Base-by-base conservation (phyloP, 1,284 basidiomycete genomes). In the Cryptococcus amylolentus region DNA sequence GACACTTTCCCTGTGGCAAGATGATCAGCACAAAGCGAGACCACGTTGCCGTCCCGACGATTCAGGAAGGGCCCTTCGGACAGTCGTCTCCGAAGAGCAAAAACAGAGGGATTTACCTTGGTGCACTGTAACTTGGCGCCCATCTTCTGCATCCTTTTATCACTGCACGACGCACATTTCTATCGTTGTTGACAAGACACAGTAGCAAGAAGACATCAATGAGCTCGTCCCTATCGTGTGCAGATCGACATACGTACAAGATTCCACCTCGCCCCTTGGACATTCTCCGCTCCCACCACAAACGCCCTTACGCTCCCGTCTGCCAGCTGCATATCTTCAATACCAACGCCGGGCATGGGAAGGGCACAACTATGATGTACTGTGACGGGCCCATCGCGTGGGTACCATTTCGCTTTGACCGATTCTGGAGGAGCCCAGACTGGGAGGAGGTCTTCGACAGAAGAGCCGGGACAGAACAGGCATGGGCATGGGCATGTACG, bases 61-160 rank as follows among this genome's bases (percentile, higher is more conserved):
- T 35, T 10, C 31, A 6, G 31, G 23, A 23, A 35, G 31, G 7
- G 31, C 10, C 31, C 31, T 10, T 35, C 31, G 31, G 31, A 35
- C 7, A 6, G 31, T 35, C 31, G 7, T 35, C 31, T 35, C 31
- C 31, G 31, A 35, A 10, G 6, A 8, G 6, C 6, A 35, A 10
- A 35, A 35, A 6, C 31, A 13, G n/a, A 27, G 10, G 12, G 23
- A 52, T 67, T 63, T 42, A 72, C 91, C 73, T 91, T 91, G 10
- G 90, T 90, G 72, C 93, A 97, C 69, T 97, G 93, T 31, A 96
- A 86, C 55, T 93, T 93, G 4, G 91, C 91, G 5, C 95, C 95
- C 60, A 91, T 87, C 8, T 80, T 81, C 62, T 87, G 88, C 16
- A 82, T 76, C 38, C 81, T 81, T 27, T 79, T 81, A 69, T 86